A percentile compares a stretch with the other conserved stretches of the same genome.
Conservation (phyloP, 2,329 filamentous ascomycete species). For the Mollisia scopiformis region DNA sequence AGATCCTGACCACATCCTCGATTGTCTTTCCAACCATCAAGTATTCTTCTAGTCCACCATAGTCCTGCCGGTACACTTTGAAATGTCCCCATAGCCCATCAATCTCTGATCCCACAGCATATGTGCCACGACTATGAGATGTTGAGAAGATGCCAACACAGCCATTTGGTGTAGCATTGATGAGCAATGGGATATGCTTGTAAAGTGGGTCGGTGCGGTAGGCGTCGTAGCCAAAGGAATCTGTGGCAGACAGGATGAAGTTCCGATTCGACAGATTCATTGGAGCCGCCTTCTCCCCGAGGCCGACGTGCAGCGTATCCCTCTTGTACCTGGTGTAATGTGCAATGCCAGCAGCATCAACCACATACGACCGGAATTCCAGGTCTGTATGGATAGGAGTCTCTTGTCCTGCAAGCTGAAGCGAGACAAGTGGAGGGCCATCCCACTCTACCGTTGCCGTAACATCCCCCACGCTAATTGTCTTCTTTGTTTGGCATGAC, state of each 20-base stretch:
- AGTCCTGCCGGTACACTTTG: conserved; percentile 74
- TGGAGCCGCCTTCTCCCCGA: conserved; percentile 73
- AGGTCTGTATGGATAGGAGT: conserved; percentile 64
- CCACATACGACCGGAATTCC: conserved; percentile 65
- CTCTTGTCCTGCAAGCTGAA: conserved; percentile 53
- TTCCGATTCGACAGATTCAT: conserved; percentile 71
- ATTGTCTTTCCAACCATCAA: conserved; percentile 68
- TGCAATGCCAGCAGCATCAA: conserved; percentile 62
- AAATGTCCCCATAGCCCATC: conserved; percentile 77
- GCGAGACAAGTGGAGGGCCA: conserved; percentile 57
- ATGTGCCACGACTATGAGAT: conserved; percentile 64
- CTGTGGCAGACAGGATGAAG: conserved; percentile 69
- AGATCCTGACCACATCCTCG: conserved; percentile 65
- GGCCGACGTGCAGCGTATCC: conserved; percentile 66
- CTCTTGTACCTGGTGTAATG: conserved; percentile 68
- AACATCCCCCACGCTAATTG: conserved; percentile 51
- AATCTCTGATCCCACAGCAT: conserved; percentile 71
- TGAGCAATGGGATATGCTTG: conserved; percentile 74
- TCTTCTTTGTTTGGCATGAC: conserved; percentile 40
- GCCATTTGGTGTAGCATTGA: conserved; percentile 66
- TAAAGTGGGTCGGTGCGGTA: conserved; percentile 74
- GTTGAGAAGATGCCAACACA: conserved; percentile 72
- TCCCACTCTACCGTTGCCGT: conserved; percentile 62
- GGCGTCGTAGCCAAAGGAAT: conserved; percentile 75
- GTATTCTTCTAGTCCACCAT: conserved; percentile 74